These are phyloP conservation scores for Amylostereum areolatum DNA, from an alignment of 1,284 basidiomycete genomes.

Conservation along the genomic window DNA sequence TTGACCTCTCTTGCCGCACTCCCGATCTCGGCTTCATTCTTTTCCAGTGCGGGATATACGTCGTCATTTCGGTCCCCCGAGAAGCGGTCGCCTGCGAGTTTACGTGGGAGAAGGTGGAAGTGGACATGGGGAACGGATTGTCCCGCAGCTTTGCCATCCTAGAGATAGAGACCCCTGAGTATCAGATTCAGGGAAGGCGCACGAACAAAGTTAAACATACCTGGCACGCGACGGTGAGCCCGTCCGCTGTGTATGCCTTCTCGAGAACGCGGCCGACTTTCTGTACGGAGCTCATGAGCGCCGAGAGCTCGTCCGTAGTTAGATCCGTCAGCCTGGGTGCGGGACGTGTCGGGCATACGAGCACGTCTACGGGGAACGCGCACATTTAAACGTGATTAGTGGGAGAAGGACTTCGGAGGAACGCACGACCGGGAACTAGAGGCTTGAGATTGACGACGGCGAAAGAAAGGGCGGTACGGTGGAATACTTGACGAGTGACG, in stretches of 20 bases:
- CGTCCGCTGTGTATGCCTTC: slow-evolving; percentile 68
- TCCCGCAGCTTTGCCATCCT: slow-evolving; percentile 85
- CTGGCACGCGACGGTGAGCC: slow-evolving; percentile 79
- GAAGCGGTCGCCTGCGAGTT: slow-evolving; percentile 62
- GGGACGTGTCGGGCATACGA: slow-evolving; percentile 75
- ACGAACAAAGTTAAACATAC: slow-evolving; percentile 30
- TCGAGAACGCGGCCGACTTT: slow-evolving; percentile 64
- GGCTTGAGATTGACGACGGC: slow-evolving; percentile 93
- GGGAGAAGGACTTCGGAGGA: slow-evolving; percentile 1
- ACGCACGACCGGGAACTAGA: slow-evolving; percentile 86
- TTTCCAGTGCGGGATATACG: slow-evolving; percentile 75
- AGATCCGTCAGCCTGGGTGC: slow-evolving; percentile 78
- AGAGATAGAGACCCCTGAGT: slow-evolving; percentile 4
- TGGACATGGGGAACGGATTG: slow-evolving; percentile 90
- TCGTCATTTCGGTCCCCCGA: slow-evolving; percentile 59
- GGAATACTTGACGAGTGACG: slow-evolving; percentile 80
- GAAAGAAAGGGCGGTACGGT: slow-evolving; percentile 60
- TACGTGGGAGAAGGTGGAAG: slow-evolving; percentile 83
- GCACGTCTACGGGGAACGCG: slow-evolving; percentile 59
- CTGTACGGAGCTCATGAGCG: slow-evolving; percentile 75
- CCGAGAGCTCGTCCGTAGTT: slow-evolving; percentile 60
- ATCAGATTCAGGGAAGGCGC: neutral
- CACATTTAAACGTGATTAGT: neutral
- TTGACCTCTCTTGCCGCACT: slow-evolving; percentile 8
- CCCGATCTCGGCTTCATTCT: slow-evolving; percentile 48